Evolutionary conservation across 2,329 filamentous ascomycete species (phyloP).

Genomic region (Didymella segeticola): DNA sequence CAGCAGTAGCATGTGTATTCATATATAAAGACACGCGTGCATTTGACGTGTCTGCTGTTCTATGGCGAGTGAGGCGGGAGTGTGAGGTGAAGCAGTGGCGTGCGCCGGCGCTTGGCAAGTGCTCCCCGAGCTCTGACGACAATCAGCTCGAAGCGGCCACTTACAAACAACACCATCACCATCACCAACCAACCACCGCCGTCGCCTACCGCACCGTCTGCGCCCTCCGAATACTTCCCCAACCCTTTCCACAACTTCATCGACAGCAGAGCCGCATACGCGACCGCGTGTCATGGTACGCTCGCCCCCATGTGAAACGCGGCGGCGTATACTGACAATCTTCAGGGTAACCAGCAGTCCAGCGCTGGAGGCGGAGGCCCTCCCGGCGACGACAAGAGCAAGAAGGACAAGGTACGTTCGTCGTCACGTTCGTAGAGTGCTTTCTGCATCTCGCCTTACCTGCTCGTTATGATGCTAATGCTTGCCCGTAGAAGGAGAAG

Average conservation of each 20-base stretch:
- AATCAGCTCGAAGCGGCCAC: constrained; percentile 31
- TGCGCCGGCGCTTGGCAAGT: constrained; percentile 28
- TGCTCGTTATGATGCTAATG: constrained; percentile 25
- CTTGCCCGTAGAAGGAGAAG: constrained; percentile 83
- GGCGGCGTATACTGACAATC: constrained; percentile 47
- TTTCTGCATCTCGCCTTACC: not conserved
- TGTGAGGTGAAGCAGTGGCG: constrained; percentile 34
- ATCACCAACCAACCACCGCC: constrained; percentile 20
- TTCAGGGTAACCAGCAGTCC: constrained; percentile 82
- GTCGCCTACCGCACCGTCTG: constrained; percentile 22
- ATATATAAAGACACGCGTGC: constrained; percentile 14
- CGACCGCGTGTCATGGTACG: constrained; percentile 45
- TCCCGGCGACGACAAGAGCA: constrained; percentile 80
- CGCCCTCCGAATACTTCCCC: constrained; percentile 1
- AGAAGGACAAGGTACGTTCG: constrained; percentile 74
- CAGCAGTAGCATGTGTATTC: constrained; percentile 9
- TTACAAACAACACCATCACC: constrained; percentile 44
- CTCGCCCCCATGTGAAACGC: constrained; percentile 25
- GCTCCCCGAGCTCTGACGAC: constrained; percentile 27
- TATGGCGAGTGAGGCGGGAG: constrained; percentile 41
- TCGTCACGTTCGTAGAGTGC: not conserved
- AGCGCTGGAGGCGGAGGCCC: constrained; percentile 76
- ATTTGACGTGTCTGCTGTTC: constrained; percentile 44
- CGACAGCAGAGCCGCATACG: constrained; percentile 1
- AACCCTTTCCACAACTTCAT: not conserved